A percentile compares a stretch with the other conserved stretches of the same genome.
phyloP scores from a whole-genome alignment of 106 monocot species.

The Allium cepa region DNA sequence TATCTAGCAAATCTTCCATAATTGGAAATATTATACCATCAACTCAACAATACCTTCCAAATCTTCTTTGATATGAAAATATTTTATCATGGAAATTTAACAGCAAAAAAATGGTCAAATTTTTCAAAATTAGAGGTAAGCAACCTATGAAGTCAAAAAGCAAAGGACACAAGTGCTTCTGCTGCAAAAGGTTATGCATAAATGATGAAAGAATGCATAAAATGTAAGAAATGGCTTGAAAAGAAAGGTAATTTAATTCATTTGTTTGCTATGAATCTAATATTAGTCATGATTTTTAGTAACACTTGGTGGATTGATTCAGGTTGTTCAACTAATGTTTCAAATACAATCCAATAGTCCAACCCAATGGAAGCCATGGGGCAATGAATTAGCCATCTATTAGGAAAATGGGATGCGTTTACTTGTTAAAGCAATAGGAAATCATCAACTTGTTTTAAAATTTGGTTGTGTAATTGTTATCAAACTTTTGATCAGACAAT shows the following conservation, averaged over 20 bases:
- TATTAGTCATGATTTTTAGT: neutral
- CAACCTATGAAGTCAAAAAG: neutral
- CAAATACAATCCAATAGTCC: neutral
- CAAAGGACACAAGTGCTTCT: neutral
- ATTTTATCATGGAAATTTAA: neutral
- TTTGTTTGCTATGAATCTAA: conserved; percentile 4
- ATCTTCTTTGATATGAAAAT: neutral
- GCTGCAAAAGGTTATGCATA: neutral
- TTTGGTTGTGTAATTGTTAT: neutral
- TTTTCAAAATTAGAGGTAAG: neutral
- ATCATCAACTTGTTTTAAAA: neutral
- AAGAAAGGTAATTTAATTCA: conserved; percentile 1
- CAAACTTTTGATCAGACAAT: no score
- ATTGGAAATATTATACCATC: neutral
- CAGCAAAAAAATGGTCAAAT: neutral
- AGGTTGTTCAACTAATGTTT: neutral
- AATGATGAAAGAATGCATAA: neutral
- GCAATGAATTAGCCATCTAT: neutral
- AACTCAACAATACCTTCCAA: no score
- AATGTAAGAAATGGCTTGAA: neutral
- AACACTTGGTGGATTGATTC: conserved; percentile 3
- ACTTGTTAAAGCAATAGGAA: no score
- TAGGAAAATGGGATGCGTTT: neutral
- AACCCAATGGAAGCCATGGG: neutral
- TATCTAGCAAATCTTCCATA: neutral